phyloP scores from a whole-genome alignment of 192 early-diverging fungal genomes.

The Kappamyces sp. region DNA sequence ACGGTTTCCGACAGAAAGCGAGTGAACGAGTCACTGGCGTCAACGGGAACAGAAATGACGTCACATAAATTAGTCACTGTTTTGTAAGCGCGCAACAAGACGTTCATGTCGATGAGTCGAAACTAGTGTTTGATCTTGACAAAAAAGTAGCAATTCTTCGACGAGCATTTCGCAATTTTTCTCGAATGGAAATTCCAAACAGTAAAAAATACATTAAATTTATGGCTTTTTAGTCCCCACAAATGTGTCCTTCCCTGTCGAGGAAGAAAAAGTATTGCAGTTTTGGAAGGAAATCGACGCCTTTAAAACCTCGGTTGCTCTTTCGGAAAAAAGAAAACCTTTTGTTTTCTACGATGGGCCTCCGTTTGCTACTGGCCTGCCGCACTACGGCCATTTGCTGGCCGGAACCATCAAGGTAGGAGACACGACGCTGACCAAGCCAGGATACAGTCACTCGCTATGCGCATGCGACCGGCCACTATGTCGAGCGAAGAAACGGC shows the following conservation, averaged over 20 bases:
- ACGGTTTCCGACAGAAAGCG: no score
- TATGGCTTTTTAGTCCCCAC: constrained; percentile 31
- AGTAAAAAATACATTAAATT: not conserved
- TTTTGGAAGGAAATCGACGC: constrained; percentile 99
- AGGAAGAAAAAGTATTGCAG: constrained; percentile 86
- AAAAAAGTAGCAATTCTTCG: no score
- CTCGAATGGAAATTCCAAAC: not conserved
- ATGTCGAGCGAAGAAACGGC: constrained; percentile 95
- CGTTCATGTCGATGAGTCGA: no score
- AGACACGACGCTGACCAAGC: not conserved
- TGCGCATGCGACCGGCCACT: constrained; percentile 90
- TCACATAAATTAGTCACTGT: no score
- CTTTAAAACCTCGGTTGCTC: constrained; percentile 82
- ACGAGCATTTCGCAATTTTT: no score
- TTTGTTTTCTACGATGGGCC: constrained; percentile 98
- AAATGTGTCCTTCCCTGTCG: constrained; percentile 80
- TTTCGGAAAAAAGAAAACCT: constrained; percentile 78
- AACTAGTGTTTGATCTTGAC: no score
- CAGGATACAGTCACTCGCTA: constrained; percentile 96
- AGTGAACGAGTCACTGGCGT: no score
- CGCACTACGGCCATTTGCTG: constrained; percentile 97
- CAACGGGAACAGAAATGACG: no score
- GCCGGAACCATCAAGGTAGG: constrained; percentile 96
- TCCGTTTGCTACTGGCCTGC: constrained; percentile 96
- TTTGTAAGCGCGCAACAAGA: no score